Evolutionary conservation across 768 basidiomycete genomes (phyloP).

Genomic region (Suillus luteus): DNA sequence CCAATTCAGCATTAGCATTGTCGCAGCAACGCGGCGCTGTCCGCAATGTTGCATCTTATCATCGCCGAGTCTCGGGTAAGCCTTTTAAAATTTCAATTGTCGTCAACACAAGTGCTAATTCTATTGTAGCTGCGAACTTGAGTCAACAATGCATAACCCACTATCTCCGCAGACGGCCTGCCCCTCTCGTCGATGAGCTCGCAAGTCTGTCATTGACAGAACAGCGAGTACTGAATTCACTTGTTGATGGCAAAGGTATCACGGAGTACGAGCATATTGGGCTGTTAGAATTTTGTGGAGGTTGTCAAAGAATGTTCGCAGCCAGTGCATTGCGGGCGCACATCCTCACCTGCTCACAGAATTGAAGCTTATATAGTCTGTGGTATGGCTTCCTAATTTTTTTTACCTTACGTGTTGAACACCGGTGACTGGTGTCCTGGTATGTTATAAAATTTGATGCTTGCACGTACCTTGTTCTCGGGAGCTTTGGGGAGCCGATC

Average conservation of each 20-base stretch:
- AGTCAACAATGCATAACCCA: too few relatives aligned
- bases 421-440: neutral
- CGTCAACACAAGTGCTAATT: too few relatives aligned
- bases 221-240: neutral
- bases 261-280: neutral
- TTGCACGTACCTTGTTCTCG: neutral
- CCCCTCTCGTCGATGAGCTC: neutral
- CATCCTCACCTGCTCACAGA: neutral
- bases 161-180: too few relatives aligned
- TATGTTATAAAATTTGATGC: neutral
- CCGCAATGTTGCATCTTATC: neutral
- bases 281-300: neutral
- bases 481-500: too few relatives aligned
- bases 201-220: neutral
- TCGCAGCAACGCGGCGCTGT: neutral
- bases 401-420: neutral
- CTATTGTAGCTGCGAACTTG: too few relatives aligned
- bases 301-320: neutral
- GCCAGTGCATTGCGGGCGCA: neutral
- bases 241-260: neutral
- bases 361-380: neutral
- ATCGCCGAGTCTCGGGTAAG: too few relatives aligned
- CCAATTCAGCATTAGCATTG: neutral
- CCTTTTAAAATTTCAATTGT: too few relatives aligned
- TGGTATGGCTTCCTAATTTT: neutral